Evolutionary conservation across 805 yeast genomes (phyloP), one percentile per base, ranked within the genome.

Genomic region (Pichia eremophila): DNA sequence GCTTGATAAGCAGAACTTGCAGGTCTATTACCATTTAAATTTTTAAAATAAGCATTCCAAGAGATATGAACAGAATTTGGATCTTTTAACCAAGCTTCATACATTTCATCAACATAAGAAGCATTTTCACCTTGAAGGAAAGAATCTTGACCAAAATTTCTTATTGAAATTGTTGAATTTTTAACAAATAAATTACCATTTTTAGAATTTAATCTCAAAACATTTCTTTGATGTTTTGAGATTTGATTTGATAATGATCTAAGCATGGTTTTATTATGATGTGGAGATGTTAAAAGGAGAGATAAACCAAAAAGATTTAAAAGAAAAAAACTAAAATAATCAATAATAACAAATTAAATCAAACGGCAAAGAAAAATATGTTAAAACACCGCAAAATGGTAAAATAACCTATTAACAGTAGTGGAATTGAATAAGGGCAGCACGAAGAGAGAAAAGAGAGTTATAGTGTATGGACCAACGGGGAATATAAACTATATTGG

Each of bases 101-200:
- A 93, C 99, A 93, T 93, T 72, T 93, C 97, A 68, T 93, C 99
- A 59, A 93, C 85, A 68, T 93, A 93, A 60, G 81, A 81, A 53
- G 96, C 93, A 67, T 86, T 86, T 64, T 81, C 79, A 51, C 93
- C 79, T 57, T 85, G 85, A 57, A 90, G 70, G 67, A 93, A 93
- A 39, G 80, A 75, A 69, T 93, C 99, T 49, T 70, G 62, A 37
- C 65, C 66, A 40, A 72, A 62, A 49, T 77, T 72, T 51, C 60
- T 48, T 28, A 49, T 32, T 5, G 47, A 43, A 44, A 34, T 15
- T 34, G 36, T 10, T 10, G 36, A 34, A 15, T 34, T 34, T 15
- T 34, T 34, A 14, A 14, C 17, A 8, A 34, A 34, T 14, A 34
- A 15, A 15, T 34, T 34, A 34, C 36, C 36, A 18, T 47, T 17